Evolutionary conservation across 805 yeast genomes (phyloP).

Genomic region (Teunomyces panamensis): DNA sequence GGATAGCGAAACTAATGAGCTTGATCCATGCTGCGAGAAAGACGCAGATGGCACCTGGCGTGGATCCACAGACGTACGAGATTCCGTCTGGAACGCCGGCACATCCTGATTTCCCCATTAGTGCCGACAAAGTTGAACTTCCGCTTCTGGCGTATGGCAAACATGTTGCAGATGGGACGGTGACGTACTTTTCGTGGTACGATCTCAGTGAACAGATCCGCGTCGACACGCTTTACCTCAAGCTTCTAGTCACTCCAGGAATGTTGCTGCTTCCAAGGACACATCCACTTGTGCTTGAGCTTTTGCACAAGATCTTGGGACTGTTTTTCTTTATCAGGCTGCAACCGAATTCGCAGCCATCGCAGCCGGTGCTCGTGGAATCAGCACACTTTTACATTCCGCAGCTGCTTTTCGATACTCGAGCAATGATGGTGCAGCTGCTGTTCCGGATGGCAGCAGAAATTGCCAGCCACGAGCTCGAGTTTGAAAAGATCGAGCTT

Average conservation of each 20-base stretch:
- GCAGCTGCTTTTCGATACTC: slow-evolving; percentile 18
- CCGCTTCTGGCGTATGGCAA: slow-evolving; percentile 23
- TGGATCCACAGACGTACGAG: slow-evolving; percentile 15
- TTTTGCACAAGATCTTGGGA: slow-evolving; percentile 14
- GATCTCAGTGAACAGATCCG: slow-evolving; percentile 23
- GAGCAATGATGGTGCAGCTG: slow-evolving; percentile 23
- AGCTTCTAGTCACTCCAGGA: slow-evolving; percentile 21
- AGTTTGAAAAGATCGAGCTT: slow-evolving; percentile 21
- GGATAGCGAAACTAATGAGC: slow-evolving; percentile 13
- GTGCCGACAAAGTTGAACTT: slow-evolving; percentile 6
- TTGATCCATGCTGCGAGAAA: slow-evolving; percentile 14
- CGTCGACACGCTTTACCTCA: slow-evolving; percentile 19
- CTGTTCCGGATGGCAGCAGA: slow-evolving; percentile 16
- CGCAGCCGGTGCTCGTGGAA: slow-evolving; percentile 12
- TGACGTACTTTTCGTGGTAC: slow-evolving; percentile 21
- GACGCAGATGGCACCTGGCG: slow-evolving; percentile 24
- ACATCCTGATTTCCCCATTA: slow-evolving; percentile 26
- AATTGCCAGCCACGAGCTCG: slow-evolving; percentile 18
- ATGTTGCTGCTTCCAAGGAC: slow-evolving; percentile 17
- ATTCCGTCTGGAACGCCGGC: slow-evolving; percentile 25
- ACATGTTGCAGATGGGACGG: slow-evolving; percentile 3
- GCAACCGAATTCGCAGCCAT: slow-evolving; percentile 6
- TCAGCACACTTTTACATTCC: slow-evolving; percentile 16
- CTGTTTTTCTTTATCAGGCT: slow-evolving; percentile 17
- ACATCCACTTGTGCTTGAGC: slow-evolving; percentile 20